Conservation (phyloP, 169 alveolate genomes). For the Cystoisospora suis region DNA sequence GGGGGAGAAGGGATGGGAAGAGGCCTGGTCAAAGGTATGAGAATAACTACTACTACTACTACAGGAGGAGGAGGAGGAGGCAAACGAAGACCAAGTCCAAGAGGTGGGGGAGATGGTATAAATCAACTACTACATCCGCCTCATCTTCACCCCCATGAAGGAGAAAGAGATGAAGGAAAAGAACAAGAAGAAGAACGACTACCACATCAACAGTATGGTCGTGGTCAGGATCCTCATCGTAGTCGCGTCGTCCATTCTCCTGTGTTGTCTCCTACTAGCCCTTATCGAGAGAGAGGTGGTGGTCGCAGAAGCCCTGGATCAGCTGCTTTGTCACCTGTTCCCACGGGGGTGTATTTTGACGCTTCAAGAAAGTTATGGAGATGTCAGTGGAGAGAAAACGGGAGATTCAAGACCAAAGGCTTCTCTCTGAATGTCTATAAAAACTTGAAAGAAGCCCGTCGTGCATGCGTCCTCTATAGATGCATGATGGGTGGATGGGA, state of each 20-base stretch:
- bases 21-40: no score
- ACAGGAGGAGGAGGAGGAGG: no score
- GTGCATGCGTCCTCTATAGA: conserved; percentile 83
- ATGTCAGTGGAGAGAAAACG: conserved; percentile 90
- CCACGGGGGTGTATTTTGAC: conserved; percentile 88
- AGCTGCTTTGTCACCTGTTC: conserved; percentile 42
- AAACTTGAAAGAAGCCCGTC: conserved; percentile 85
- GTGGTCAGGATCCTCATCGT: neutral
- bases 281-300: neutral
- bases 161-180: neutral
- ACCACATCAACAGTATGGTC: neutral
- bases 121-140: no score
- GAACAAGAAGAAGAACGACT: neutral
- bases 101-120: no score
- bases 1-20: no score
- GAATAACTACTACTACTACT: no score
- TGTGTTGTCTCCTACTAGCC: neutral
- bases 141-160: no score
- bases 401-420: conserved; percentile 86
- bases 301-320: neutral
- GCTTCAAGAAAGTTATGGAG: conserved; percentile 88
- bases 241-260: neutral
- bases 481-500: conserved; percentile 87
- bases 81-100: no score
- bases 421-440: conserved; percentile 81